Percentiles rank a stretch among this genome's conserved stretches.
These are phyloP conservation scores for Hypoxylon sp. DNA, from an alignment of 2,329 filamentous ascomycete species.

Conservation along the genomic window DNA sequence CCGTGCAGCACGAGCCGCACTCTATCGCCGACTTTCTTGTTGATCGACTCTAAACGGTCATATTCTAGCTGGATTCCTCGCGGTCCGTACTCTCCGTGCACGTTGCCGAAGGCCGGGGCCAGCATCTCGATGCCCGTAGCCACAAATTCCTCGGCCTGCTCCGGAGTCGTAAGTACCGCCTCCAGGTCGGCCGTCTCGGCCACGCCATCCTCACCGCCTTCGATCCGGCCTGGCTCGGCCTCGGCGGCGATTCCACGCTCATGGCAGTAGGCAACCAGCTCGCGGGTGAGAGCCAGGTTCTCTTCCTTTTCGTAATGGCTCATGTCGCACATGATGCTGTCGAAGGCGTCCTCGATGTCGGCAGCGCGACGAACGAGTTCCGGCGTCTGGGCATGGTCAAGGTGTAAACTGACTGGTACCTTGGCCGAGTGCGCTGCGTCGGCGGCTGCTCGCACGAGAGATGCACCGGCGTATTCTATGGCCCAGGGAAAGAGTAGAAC, in stretches of 20 bases:
- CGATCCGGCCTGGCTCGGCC: slow-evolving; percentile 78
- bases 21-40: slow-evolving; percentile 58
- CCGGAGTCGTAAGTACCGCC: slow-evolving; percentile 69
- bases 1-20: slow-evolving; percentile 63
- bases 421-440: slow-evolving; percentile 66
- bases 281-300: slow-evolving; percentile 73
- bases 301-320: slow-evolving; percentile 78
- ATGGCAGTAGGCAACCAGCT: slow-evolving; percentile 73
- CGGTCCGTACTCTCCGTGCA: slow-evolving; percentile 75
- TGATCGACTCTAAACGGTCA: slow-evolving; percentile 53
- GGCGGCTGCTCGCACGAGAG: slow-evolving; percentile 67
- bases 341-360: slow-evolving; percentile 70
- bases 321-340: slow-evolving; percentile 84
- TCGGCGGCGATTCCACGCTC: slow-evolving; percentile 75
- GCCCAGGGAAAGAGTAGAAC: slow-evolving; percentile 82
- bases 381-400: slow-evolving; percentile 75
- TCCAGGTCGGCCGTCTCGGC: slow-evolving; percentile 62
- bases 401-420: slow-evolving; percentile 72
- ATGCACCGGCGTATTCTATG: slow-evolving; percentile 71
- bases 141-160: slow-evolving; percentile 74
- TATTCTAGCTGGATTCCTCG: slow-evolving; percentile 55
- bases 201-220: slow-evolving; percentile 75
- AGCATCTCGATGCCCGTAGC: slow-evolving; percentile 76
- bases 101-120: slow-evolving; percentile 76
- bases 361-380: slow-evolving; percentile 72